Conservation (phyloP, 1,284 basidiomycete species). For the Psilocybe mexicana region DNA sequence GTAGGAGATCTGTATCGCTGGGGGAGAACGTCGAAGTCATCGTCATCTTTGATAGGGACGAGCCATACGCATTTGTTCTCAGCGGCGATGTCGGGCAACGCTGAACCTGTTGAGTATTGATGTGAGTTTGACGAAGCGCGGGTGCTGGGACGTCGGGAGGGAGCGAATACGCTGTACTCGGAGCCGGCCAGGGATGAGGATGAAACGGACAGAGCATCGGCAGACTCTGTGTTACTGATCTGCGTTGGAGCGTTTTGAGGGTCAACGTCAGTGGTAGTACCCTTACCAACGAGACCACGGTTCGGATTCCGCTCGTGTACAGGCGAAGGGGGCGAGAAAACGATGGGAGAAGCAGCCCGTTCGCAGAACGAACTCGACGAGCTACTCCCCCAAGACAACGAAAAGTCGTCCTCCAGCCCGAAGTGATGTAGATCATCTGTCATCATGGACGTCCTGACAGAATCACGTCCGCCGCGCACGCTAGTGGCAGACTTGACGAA, state of each 20-base stretch:
- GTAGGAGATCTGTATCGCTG: background rate
- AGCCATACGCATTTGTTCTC: conserved; percentile 22
- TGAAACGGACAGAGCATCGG: conserved; percentile 8
- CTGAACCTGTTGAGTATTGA: conserved; percentile 4
- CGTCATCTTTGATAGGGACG: conserved; percentile 12
- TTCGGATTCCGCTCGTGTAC: background rate
- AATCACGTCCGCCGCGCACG: conserved; percentile 10
- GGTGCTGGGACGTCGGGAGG: conserved; percentile 11
- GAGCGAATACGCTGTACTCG: conserved; percentile 13
- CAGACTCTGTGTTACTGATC: background rate
- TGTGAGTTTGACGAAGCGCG: conserved; percentile 9
- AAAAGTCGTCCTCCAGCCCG: conserved; percentile 22
- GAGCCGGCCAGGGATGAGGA: conserved; percentile 23
- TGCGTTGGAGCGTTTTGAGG: background rate
- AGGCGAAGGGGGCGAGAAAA: conserved; percentile 27
- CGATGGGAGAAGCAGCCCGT: conserved; percentile 28
- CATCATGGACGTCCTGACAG: conserved; percentile 18
- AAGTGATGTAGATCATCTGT: conserved; percentile 22
- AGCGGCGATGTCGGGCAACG: conserved; percentile 11
- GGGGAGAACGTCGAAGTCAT: conserved; percentile 6
- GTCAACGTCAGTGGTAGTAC: background rate
- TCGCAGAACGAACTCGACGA: conserved; percentile 14
- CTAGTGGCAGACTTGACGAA: conserved; percentile 8
- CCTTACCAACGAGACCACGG: background rate
- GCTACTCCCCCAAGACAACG: conserved; percentile 19